These are phyloP conservation scores for Calonectria crousiana DNA, from an alignment of 2,329 filamentous ascomycete genomes.

Conservation along the genomic window DNA sequence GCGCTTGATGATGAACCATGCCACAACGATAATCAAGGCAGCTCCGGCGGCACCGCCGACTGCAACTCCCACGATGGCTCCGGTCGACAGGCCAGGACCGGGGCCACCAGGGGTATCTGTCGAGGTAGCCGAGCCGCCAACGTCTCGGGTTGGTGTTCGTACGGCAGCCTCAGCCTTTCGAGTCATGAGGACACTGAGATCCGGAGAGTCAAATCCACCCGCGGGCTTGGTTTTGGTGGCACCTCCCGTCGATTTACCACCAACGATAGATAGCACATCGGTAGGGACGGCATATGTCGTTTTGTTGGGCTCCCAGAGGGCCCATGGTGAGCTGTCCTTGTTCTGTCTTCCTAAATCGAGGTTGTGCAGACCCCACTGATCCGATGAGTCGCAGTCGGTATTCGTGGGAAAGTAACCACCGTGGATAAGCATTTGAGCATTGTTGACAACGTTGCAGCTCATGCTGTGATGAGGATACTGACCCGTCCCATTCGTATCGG, in stretches of 20 bases:
- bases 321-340: constrained; percentile 60
- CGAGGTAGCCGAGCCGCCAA: constrained; percentile 37
- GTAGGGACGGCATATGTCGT: constrained; percentile 65
- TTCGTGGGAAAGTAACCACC: constrained; percentile 68
- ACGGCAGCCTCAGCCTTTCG: constrained; percentile 59
- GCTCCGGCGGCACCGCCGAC: constrained; percentile 51
- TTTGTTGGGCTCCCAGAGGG: constrained; percentile 61
- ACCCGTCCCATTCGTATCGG: constrained; percentile 53
- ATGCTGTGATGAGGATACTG: constrained; percentile 65
- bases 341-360: constrained; percentile 66
- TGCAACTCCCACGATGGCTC: constrained; percentile 60
- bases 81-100: constrained; percentile 43
- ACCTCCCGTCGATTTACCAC: constrained; percentile 62
- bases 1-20: constrained; percentile 49
- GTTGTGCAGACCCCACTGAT: constrained; percentile 68
- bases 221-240: constrained; percentile 65
- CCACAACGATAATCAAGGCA: constrained; percentile 42
- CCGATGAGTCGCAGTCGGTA: constrained; percentile 62
- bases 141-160: constrained; percentile 63
- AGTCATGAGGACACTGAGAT: constrained; percentile 66
- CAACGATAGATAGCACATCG: constrained; percentile 62
- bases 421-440: constrained; percentile 72
- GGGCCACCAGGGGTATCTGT: neutral
- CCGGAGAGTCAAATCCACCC: constrained; percentile 61
- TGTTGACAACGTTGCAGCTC: constrained; percentile 66